These are phyloP conservation scores for Dissophora globulifera DNA, from an alignment of 192 early-diverging fungal species.

Conservation along the genomic window DNA sequence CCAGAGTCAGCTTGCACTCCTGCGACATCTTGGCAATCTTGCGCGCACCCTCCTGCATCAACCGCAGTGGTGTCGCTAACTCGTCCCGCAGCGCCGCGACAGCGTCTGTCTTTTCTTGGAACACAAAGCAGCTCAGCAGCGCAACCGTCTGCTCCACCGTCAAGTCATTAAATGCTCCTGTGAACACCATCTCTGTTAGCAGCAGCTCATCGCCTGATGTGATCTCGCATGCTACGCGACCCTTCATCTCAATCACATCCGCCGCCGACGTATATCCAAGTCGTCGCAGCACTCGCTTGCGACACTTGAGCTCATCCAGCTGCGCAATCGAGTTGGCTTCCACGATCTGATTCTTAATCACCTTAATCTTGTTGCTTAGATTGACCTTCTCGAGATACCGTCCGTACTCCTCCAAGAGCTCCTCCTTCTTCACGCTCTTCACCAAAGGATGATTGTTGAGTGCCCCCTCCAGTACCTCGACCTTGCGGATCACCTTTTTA, in stretches of 20 bases:
- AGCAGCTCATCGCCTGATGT: slow-evolving; percentile 93
- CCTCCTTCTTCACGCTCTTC: slow-evolving; percentile 41
- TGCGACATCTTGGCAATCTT: slow-evolving; percentile 86
- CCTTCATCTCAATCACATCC: slow-evolving; percentile 97
- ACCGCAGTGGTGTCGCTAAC: slow-evolving; percentile 75
- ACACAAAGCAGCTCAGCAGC: slow-evolving; percentile 91
- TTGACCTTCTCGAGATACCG: slow-evolving; percentile 75
- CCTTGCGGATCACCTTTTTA: slow-evolving; percentile 78
- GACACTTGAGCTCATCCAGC: slow-evolving; percentile 91
- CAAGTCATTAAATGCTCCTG: slow-evolving; percentile 95
- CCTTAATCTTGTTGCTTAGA: slow-evolving; percentile 68
- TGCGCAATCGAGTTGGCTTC: slow-evolving; percentile 87
- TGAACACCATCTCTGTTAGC: slow-evolving; percentile 97
- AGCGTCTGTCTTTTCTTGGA: slow-evolving; percentile 79
- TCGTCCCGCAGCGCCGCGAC: slow-evolving; percentile 75
- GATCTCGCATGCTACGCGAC: slow-evolving; percentile 97
- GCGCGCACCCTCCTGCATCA: slow-evolving; percentile 87
- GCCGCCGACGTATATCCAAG: slow-evolving; percentile 83
- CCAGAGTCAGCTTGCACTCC: slow-evolving; percentile 88
- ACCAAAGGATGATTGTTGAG: slow-evolving; percentile 72
- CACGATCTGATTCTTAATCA: slow-evolving; percentile 75
- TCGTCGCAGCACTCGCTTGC: slow-evolving; percentile 91
- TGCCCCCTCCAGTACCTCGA: slow-evolving; percentile 75
- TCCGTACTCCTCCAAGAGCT: slow-evolving; percentile 68
- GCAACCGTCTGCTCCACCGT: slow-evolving; percentile 87